Base-by-base conservation (phyloP, 768 basidiomycete genomes). In the Suillus luteus region DNA sequence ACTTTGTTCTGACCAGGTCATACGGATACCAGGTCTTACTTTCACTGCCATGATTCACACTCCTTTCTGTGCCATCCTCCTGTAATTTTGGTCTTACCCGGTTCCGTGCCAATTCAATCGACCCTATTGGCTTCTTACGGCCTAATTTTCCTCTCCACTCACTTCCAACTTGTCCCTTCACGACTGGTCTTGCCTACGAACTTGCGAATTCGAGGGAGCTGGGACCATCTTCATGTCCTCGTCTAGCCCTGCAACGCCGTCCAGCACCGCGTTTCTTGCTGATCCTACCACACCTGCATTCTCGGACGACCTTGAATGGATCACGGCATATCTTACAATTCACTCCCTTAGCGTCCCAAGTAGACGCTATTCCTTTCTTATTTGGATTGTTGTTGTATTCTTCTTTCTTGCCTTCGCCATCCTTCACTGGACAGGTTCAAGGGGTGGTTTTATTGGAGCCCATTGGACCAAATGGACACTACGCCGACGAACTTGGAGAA, bases 381-480 rank as follows among this genome's bases (percentile, higher is more conserved):
- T 89, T 37, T 90, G 87, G 87, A 67, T 88, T n/a, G 73, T 75
- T 17, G 74, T 89, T 64, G 78, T 73, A 22, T 63, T 77, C 62
- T 66, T 82, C 52, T 78, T 82, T 67, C 58, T 85, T 64, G 59
- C 69, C 12, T 79, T 80, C 60, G 76, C 80, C 19, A 31, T 80
- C 31, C 68, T 83, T 37, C 84, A 84, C 63, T 78, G 78, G 74
- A 74, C 80, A 15, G 78, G 80, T 46, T 67, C 75, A 27, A 73
- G 78, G 38, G 78, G 76, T 14, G 79, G 85, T 8, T 73, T 74
- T 2, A 10, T 82, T 1, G 85, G 85, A 24, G 85, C 86, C 2
- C 62, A 77, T 27, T 90, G 86, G 83, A 80, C 74, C 22, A 86
- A 84, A 73, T 87, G 86, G 83, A 70, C 83, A 7, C 63, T 89